Conservation (phyloP, 2,329 filamentous ascomycete genomes). For the Sclerotinia borealis region DNA sequence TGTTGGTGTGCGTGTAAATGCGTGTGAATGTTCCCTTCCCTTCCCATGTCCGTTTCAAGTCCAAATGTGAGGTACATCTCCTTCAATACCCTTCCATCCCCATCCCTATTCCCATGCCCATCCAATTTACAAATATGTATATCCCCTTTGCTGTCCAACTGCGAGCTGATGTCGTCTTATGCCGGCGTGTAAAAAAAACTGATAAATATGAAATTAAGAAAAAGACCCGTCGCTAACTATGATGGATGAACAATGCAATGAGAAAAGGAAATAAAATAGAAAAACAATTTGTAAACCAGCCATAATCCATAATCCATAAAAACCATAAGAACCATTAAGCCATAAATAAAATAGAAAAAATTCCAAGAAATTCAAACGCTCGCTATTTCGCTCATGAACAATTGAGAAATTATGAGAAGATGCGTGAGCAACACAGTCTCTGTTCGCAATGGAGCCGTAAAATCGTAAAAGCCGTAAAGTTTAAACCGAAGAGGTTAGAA, state of each 20-base stretch:
- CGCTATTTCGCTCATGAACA: slow-evolving; percentile 28
- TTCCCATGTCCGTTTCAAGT: slow-evolving; percentile 5
- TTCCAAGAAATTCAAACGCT: slow-evolving; percentile 28
- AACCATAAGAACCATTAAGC: slow-evolving; percentile 24
- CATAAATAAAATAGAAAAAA: slow-evolving; percentile 34
- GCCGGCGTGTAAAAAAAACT: slow-evolving; percentile 3
- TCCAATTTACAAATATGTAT: slow-evolving; percentile 10
- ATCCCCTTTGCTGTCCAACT: slow-evolving; percentile 12
- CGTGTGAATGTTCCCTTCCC: neutral
- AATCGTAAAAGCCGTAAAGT: slow-evolving; percentile 21
- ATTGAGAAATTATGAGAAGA: slow-evolving; percentile 23
- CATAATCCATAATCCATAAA: slow-evolving; percentile 11
- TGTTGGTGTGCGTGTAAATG: slow-evolving; percentile 4
- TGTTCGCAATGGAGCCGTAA: slow-evolving; percentile 28
- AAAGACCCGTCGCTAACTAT: slow-evolving; percentile 15
- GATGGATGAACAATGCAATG: slow-evolving; percentile 12
- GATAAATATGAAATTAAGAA: slow-evolving; percentile 10
- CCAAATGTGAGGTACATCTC: slow-evolving; percentile 10
- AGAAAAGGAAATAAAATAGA: slow-evolving; percentile 11
- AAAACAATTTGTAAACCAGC: slow-evolving; percentile 5
- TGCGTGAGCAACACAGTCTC: slow-evolving; percentile 47
- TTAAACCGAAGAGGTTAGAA: slow-evolving; percentile 4
- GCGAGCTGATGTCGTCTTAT: slow-evolving; percentile 13
- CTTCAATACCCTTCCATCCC: slow-evolving; percentile 9
- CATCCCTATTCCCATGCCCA: neutral